Conservation (phyloP, 495 filamentous ascomycete species). For the Aspergillus conjunctus region DNA sequence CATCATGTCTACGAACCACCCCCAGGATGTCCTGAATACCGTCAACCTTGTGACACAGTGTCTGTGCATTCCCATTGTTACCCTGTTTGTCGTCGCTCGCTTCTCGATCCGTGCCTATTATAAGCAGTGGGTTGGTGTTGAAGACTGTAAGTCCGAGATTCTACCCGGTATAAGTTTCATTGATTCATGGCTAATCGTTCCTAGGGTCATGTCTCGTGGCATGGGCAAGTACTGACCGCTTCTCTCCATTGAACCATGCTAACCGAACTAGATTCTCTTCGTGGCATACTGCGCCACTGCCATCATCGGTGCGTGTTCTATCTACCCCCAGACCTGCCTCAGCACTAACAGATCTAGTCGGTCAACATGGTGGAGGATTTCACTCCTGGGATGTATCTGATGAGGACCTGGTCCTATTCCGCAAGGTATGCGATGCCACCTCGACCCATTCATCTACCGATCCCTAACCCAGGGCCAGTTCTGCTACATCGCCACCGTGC, state of each 20-base stretch:
- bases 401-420: conserved; percentile 29
- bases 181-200: conserved; percentile 25
- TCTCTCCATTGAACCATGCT: neutral
- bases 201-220: conserved; percentile 37
- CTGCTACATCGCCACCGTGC: conserved; percentile 44
- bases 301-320: conserved; percentile 35
- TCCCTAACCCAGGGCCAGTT: conserved; percentile 23
- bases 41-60: conserved; percentile 47
- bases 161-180: neutral
- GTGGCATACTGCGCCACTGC: conserved; percentile 43
- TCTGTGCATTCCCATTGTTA: conserved; percentile 47
- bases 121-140: conserved; percentile 36
- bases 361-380: conserved; percentile 43
- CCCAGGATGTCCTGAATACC: conserved; percentile 40
- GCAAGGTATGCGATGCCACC: conserved; percentile 27
- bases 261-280: conserved; percentile 32
- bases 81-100: conserved; percentile 41
- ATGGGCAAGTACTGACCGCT: conserved; percentile 33
- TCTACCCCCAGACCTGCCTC: neutral
- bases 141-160: conserved; percentile 42
- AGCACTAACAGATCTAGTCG: conserved; percentile 30
- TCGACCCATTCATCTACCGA: neutral
- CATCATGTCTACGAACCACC: conserved; percentile 34
- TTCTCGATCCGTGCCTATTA: conserved; percentile 42
- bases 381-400: conserved; percentile 31